Percentiles rank a stretch among this genome's conserved stretches.
These are phyloP conservation scores for Pseudonitzschia delicatissima DNA, from an alignment of 108 stramenopile genomes.

Conservation along the genomic window DNA sequence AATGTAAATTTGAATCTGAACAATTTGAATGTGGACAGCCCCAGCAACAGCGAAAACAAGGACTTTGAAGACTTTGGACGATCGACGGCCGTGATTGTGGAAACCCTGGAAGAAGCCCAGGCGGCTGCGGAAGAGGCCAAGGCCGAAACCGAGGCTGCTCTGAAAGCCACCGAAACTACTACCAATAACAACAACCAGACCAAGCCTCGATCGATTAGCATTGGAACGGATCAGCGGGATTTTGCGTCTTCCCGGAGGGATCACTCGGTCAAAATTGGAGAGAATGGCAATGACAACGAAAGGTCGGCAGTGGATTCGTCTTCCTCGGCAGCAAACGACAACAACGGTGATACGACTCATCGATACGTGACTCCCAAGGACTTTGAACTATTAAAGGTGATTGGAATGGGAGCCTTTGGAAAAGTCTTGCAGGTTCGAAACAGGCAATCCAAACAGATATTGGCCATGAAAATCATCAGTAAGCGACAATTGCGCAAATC, in stretches of 20 bases:
- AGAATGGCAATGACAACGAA: neutral
- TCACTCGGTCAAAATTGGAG: no score
- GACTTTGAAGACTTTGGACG: conserved; percentile 28
- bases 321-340: neutral
- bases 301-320: neutral
- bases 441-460: conserved; percentile 63
- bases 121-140: conserved; percentile 15
- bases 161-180: neutral
- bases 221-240: neutral
- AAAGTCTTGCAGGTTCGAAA: conserved; percentile 94
- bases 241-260: neutral
- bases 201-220: neutral
- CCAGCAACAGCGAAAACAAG: conserved; percentile 1
- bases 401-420: conserved; percentile 98
- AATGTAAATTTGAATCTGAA: no score
- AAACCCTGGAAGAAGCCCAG: conserved; percentile 30
- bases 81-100: conserved; percentile 14
- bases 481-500: conserved; percentile 88
- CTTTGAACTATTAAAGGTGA: conserved; percentile 84
- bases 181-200: neutral
- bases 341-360: neutral
- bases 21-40: no score
- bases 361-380: conserved; percentile 80
- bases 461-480: conserved; percentile 97
- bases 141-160: neutral